Evolutionary conservation across 805 yeast genomes (phyloP), one percentile per base, ranked within the genome.

Genomic region (Cyberlindnera mycetangii): DNA sequence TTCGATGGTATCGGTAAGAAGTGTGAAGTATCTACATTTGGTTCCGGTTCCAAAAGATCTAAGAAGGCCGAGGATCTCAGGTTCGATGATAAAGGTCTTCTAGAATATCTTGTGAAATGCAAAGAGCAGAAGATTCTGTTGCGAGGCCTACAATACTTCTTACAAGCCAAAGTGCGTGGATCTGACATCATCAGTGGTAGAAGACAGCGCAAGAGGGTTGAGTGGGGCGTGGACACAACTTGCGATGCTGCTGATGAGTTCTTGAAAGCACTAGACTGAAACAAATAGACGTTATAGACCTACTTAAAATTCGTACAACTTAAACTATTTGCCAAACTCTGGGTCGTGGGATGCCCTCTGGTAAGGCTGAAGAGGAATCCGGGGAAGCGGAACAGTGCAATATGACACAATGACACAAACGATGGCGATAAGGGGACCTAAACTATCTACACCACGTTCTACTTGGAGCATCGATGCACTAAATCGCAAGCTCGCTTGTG

Each of bases 111-210:
- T 1, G 62, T 74, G 14, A 79, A 78, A 48, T 78, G 85, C 41
- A 74, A 74, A 47, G 85, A 80, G 21, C 81, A 82, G 52, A 64
- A 74, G 0, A 66, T 78, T 1, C 62, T 88, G 37, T 57, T 83
- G 43, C 75, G 81, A 57, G 95, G 95, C 5, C 57, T 88, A 36
- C 83, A 78, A 54, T 79, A 73, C 49, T 82, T 85, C 56, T 62
- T 83, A 32, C 74, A 70, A 34, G 70, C 71, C 44, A 66, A 66
- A 32, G 70, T 83, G 18, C 58, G 66, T 48, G 56, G 58, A 17
- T 72, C 81, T 60, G 72, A 69, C 47, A 65, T 78, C 33, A 60
- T 80, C 32, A 66, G 67, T 41, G 81, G 88, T 14, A 71, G 70
- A 50, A 75, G 73, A 54, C 85, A 81, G 55, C 67, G 60, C 28